Evolutionary conservation across 192 early-diverging fungal species (phyloP), one percentile per base, ranked within the genome.

Genomic region (Backusella luteola): DNA sequence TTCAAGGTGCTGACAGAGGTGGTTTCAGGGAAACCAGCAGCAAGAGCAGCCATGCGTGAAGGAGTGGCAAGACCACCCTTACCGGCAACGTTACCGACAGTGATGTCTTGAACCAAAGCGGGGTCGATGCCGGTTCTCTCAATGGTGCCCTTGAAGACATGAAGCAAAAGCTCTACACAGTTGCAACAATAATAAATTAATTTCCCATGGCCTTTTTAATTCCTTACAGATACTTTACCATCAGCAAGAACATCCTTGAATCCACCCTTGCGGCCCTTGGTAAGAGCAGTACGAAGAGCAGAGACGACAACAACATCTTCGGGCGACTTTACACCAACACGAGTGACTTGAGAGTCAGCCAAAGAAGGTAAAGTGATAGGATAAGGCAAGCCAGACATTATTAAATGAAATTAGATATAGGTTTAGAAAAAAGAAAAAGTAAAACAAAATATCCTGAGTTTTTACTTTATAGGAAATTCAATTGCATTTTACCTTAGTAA

Each of bases 11-110:
- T 90, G 39, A 95, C 88, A 69, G 94, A 82, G 17, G 94, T 92
- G 15, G 89, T 91, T 59, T 95, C 89, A 14, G 97, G 96, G 86
- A 95, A 96, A 75, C 94, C 96, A 21, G 96, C 96, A 79, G 93
- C 90, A 68, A 98, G 89, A 76, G 92, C 89, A n/a, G 97, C 97
- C 89, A 96, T 96, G 35, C 97, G 91, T 11, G 96, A 93, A 53
- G 90, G 91, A 69, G 92, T 96, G 76, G 95, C 96, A 66, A 96
- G 94, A 9, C 95, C 96, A 56, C 93, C 94, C 34, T 94, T 92
- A 74, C 93, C 93, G 52, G 95, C 87, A 38, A 97, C 96, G 74
- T 96, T 98, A 74, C 97, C 97, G 23, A 97, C 95, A 83, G 92
- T 92, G 68, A 98, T 95, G 75, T 98, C 97, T 74, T 98, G 87